Conservation (phyloP, 768 basidiomycete species). For the Lentinula sp. region DNA sequence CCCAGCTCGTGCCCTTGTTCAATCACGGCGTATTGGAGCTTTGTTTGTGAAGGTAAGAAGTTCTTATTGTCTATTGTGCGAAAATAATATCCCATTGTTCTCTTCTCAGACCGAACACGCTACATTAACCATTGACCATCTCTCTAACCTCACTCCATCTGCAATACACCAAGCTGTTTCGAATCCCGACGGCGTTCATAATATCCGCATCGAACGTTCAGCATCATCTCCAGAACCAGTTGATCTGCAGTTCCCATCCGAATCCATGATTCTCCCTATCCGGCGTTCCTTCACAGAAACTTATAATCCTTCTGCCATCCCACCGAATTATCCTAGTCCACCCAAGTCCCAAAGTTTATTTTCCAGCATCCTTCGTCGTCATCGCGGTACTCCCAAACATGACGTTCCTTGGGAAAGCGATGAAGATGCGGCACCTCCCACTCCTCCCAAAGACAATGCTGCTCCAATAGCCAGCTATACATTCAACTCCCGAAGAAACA, state of each 20-base stretch:
- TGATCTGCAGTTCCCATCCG: conserved; percentile 8
- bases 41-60: conserved; percentile 33
- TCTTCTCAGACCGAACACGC: conserved; percentile 34
- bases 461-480: conserved; percentile 7
- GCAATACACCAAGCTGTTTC: conserved; percentile 30
- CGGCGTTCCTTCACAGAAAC: conserved; percentile 28
- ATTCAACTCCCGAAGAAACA: conserved; percentile 1
- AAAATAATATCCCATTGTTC: conserved; percentile 13
- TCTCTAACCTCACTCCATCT: conserved; percentile 36
- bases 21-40: conserved; percentile 39
- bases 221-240: conserved; percentile 10
- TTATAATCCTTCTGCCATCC: conserved; percentile 15
- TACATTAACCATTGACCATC: conserved; percentile 37
- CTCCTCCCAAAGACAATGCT: conserved; percentile 41
- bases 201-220: conserved; percentile 5
- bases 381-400: conserved; percentile 14
- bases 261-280: conserved; percentile 16
- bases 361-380: conserved; percentile 32
- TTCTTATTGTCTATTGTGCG: conserved; percentile 12
- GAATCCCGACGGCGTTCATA: conserved; percentile 16
- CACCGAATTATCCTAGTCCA: conserved; percentile 7
- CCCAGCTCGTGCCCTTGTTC: conserved; percentile 39
- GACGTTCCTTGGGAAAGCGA: conserved; percentile 12
- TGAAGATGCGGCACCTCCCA: conserved; percentile 27
- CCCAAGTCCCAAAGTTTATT: conserved; percentile 25